Conservation (phyloP, 768 basidiomycete genomes). For the Hypholoma sublateritium region DNA sequence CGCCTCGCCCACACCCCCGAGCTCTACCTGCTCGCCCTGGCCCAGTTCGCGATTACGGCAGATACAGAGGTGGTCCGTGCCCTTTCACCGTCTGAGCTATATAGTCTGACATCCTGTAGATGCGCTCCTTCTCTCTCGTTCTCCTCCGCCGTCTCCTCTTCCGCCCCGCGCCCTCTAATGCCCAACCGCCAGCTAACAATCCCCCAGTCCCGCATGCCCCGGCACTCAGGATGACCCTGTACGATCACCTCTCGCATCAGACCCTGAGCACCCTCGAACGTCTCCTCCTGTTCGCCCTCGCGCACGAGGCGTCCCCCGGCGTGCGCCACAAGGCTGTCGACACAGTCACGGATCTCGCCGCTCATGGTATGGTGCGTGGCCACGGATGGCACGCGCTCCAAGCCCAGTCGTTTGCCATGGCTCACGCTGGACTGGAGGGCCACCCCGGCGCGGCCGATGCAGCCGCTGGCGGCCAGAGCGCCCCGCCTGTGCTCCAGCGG, state of each 20-base stretch:
- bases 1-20: conserved; percentile 76
- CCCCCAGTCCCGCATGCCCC: conserved; percentile 16
- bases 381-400: conserved; percentile 83
- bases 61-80: conserved; percentile 76
- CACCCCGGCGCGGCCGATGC: conserved; percentile 10
- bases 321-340: conserved; percentile 75
- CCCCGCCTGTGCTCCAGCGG: conserved; percentile 31
- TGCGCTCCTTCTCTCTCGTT: conserved; percentile 84
- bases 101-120: conserved; percentile 40
- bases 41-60: conserved; percentile 74
- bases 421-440: conserved; percentile 29
- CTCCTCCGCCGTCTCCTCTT: conserved; percentile 79
- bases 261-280: conserved; percentile 70
- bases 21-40: conserved; percentile 74
- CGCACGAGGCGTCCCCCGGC: conserved; percentile 54
- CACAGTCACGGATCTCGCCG: conserved; percentile 74
- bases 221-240: conserved; percentile 53
- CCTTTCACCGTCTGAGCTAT: background rate
- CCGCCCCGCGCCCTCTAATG: conserved; percentile 44
- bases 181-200: conserved; percentile 16
- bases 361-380: conserved; percentile 71
- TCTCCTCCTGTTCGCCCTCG: conserved; percentile 67
- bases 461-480: conserved; percentile 8
- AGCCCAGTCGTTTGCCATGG: conserved; percentile 68
- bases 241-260: conserved; percentile 72